Evolutionary conservation across 768 basidiomycete genomes (phyloP).

Genomic region (Rubroboletus satanas): DNA sequence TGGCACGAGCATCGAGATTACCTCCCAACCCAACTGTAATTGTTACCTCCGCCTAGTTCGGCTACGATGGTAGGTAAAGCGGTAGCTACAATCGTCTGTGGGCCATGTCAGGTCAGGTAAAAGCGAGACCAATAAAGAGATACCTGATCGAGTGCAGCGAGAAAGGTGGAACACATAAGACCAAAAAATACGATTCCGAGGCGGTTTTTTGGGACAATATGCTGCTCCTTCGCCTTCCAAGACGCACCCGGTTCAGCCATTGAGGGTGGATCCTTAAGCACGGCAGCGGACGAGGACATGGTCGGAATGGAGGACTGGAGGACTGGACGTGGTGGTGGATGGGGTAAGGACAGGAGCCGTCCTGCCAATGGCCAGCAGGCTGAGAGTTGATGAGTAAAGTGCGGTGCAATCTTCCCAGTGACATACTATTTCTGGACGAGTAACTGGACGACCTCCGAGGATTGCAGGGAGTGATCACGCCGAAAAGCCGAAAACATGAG

Average conservation of each 20-base stretch:
- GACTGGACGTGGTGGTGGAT: not conserved
- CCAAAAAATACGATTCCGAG: conserved; percentile 42
- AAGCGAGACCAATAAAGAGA: not conserved
- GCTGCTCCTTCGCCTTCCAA: conserved; percentile 40
- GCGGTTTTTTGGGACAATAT: conserved; percentile 41
- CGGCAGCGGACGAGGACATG: conserved; percentile 9
- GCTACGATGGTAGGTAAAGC: conserved; percentile 49
- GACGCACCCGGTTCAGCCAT: conserved; percentile 28
- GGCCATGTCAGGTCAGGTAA: not conserved
- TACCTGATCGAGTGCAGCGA: conserved; percentile 49
- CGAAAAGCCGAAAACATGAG: conserved; percentile 7
- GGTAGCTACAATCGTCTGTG: conserved; percentile 45
- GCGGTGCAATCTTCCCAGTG: conserved; percentile 3
- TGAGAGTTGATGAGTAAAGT: not conserved
- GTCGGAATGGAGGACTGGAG: not conserved
- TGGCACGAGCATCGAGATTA: conserved; percentile 8
- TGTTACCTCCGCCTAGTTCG: conserved; percentile 40
- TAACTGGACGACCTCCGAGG: not conserved
- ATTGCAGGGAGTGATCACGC: not conserved
- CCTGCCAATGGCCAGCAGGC: not conserved
- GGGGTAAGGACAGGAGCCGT: not conserved
- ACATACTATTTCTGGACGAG: conserved; percentile 11
- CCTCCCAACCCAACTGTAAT: conserved; percentile 51
- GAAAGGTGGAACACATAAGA: conserved; percentile 41
- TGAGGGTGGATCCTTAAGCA: not conserved